Base-by-base conservation (phyloP, 805 yeast species). In the Starmerella bacillaris region DNA sequence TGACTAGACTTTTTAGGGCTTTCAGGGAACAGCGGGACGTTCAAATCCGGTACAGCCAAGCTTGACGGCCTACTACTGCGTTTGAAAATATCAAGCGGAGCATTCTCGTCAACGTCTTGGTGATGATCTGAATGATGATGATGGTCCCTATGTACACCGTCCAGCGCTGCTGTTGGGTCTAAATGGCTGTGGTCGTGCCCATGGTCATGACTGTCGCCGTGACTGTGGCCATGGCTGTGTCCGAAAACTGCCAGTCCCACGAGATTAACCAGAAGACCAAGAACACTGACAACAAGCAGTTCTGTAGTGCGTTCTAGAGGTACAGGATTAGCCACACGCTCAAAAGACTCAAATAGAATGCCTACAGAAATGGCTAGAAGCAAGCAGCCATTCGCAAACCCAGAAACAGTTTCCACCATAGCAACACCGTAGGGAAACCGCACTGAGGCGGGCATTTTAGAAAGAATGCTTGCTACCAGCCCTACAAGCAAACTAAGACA, bases 211-310 rank as follows among this genome's bases (percentile, higher is more conserved):
- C 42, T 34, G 32, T 48, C 55, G 17, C 31, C 27, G 28, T 42
- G 42, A 5, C 46, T 34, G 37, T 63, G 64, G 3, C 51, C 44
- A 37, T 61, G 68, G 1, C 44, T 48, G 51, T 82, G 94, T 49
- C 79, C 83, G 54, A 92, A 86, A 2, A 95, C 94, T 55, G 83
- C 78, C 4, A 89, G 75, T 2, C 99, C 99, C 24, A 89, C 78
- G 29, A 89, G 51, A 50, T 89, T 89, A 14, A 89, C 98, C 31
- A 79, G 53, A 27, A 89, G 63, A 0, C 99, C 99, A 35, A 84
- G 54, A 3, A 71, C 57, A 26, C 94, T 78, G 3, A 89, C 98
- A 3, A 86, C 67, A 14, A 89, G 60, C 44, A 89, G 63, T 53
- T 89, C 96, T 4, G 72, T 73, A 1, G 94, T 82, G 45, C 72